Evolutionary conservation across 352 stramenopile species (phyloP).

Genomic region (Phytopythium chamaehyphon): DNA sequence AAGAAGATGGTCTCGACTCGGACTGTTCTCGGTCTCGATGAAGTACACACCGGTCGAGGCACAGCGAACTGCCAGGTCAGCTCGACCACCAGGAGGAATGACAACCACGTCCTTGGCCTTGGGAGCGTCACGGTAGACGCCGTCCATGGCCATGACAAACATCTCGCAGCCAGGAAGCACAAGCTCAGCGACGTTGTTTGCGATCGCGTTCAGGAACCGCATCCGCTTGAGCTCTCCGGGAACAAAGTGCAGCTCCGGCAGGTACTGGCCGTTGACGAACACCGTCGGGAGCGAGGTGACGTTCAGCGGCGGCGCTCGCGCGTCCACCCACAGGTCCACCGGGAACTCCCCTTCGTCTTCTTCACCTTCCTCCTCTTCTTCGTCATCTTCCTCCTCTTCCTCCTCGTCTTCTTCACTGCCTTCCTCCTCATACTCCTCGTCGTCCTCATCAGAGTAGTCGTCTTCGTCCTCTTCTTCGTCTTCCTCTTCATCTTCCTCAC

Average conservation of each 20-base stretch:
- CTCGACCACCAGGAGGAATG: slow-evolving; percentile 57
- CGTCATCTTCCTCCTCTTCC: slow-evolving; percentile 5
- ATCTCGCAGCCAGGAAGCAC: slow-evolving; percentile 50
- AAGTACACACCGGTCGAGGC: slow-evolving; percentile 48
- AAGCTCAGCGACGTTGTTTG: slow-evolving; percentile 77
- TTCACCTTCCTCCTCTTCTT: slow-evolving; percentile 11
- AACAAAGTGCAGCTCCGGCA: slow-evolving; percentile 49
- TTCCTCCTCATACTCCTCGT: slow-evolving; percentile 1
- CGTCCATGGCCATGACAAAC: slow-evolving; percentile 63
- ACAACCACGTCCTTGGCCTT: slow-evolving; percentile 46
- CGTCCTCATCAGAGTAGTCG: background rate
- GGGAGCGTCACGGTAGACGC: slow-evolving; percentile 54
- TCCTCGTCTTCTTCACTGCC: slow-evolving; percentile 25
- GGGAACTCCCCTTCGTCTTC: slow-evolving; percentile 23
- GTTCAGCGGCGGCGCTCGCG: slow-evolving; percentile 50
- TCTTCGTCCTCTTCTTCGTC: slow-evolving; percentile 8
- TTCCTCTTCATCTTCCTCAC: slow-evolving; percentile 5
- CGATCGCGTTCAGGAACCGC: slow-evolving; percentile 70
- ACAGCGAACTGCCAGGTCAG: slow-evolving; percentile 58
- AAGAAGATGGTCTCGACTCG: slow-evolving; percentile 51
- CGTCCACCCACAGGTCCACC: slow-evolving; percentile 37
- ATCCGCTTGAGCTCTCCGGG: slow-evolving; percentile 59
- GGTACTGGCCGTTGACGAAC: slow-evolving; percentile 74
- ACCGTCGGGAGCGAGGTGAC: slow-evolving; percentile 66
- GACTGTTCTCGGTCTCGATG: slow-evolving; percentile 56